phyloP scores from a whole-genome alignment of 1,284 basidiomycete species.

The Cryptococcus sp. region DNA sequence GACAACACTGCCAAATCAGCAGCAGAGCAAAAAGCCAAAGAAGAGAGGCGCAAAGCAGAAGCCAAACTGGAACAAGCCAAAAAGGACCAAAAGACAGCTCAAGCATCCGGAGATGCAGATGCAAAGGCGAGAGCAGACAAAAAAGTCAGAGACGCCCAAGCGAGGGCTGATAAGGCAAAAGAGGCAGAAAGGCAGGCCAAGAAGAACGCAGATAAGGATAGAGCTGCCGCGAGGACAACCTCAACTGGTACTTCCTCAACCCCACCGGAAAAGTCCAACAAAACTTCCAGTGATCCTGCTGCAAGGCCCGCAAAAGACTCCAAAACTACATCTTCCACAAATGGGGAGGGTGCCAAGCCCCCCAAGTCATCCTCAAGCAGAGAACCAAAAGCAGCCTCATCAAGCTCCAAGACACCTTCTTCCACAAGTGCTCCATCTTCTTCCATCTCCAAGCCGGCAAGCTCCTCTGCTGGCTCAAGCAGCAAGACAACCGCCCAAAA shows the following conservation, averaged over 20 bases:
- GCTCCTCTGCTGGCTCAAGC: not conserved
- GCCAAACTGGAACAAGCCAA: slow-evolving; percentile 2
- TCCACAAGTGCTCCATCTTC: too few relatives aligned
- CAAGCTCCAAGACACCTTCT: too few relatives aligned
- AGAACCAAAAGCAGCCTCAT: too few relatives aligned
- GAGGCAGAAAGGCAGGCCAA: not conserved
- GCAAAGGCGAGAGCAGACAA: not conserved
- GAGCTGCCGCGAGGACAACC: not conserved
- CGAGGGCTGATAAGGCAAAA: not conserved
- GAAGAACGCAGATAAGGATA: not conserved
- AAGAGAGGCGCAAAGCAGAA: not conserved
- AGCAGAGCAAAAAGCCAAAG: not conserved
- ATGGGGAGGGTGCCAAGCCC: too few relatives aligned
- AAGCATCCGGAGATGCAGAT: not conserved
- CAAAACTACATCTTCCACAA: too few relatives aligned
- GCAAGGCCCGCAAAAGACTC: too few relatives aligned
- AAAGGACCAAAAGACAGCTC: slow-evolving; percentile 1
- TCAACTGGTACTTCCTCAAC: too few relatives aligned
- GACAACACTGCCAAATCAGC: not conserved
- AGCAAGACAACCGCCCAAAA: not conserved
- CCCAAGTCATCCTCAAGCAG: too few relatives aligned
- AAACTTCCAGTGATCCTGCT: too few relatives aligned
- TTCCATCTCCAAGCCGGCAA: too few relatives aligned
- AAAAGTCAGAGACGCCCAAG: slow-evolving; percentile 4
- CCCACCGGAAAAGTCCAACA: too few relatives aligned